Conservation (phyloP, 495 filamentous ascomycete species). For the Niebla homalea region DNA sequence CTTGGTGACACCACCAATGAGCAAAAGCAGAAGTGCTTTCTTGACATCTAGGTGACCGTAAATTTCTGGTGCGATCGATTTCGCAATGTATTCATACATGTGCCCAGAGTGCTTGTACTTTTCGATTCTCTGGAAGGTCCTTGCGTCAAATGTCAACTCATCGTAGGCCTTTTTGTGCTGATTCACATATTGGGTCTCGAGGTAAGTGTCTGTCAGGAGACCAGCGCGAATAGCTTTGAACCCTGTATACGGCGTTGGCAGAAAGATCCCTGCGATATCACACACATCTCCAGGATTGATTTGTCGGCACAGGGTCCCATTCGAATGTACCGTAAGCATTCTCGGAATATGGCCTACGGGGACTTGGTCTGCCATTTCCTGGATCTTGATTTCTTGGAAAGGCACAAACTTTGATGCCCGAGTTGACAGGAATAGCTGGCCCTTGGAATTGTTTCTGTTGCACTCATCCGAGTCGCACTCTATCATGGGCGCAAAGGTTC, state of each 20-base stretch:
- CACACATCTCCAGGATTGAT: slow-evolving; percentile 90
- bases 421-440: slow-evolving; percentile 83
- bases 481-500: slow-evolving; percentile 74
- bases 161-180: slow-evolving; percentile 98
- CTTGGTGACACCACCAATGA: slow-evolving; percentile 94
- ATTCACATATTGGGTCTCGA: slow-evolving; percentile 82
- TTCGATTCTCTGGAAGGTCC: slow-evolving; percentile 66
- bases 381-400: slow-evolving; percentile 97
- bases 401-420: slow-evolving; percentile 92
- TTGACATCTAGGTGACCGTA: slow-evolving; percentile 95
- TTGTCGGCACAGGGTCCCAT: slow-evolving; percentile 69
- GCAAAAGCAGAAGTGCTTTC: slow-evolving; percentile 84
- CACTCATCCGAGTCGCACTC: slow-evolving; percentile 82
- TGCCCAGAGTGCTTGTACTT: slow-evolving; percentile 69
- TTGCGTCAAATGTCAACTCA: slow-evolving; percentile 63
- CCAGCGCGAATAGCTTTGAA: slow-evolving; percentile 95
- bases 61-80: slow-evolving; percentile 95
- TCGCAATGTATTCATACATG: slow-evolving; percentile 85
- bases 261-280: slow-evolving; percentile 86
- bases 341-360: slow-evolving; percentile 95
- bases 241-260: slow-evolving; percentile 93
- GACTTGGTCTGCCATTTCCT: slow-evolving; percentile 96
- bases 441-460: slow-evolving; percentile 77
- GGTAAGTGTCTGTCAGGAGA: slow-evolving; percentile 87
- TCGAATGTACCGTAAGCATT: slow-evolving; percentile 75